phyloP scores from a whole-genome alignment of 306 rosid genomes.

The Rosa rugosa region DNA sequence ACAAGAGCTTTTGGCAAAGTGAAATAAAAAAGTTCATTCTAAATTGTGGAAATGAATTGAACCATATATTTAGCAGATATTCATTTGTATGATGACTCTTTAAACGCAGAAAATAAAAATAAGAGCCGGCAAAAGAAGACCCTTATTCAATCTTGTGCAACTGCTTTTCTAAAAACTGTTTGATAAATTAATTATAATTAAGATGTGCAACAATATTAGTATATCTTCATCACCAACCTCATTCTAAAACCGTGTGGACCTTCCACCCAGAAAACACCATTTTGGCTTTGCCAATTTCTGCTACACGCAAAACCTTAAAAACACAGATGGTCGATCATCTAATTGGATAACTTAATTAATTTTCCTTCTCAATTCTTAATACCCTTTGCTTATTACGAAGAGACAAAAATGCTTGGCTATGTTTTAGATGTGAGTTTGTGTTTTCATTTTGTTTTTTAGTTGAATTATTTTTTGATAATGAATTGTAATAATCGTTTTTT shows the following conservation, averaged over 20 bases:
- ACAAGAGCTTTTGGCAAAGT: not conserved
- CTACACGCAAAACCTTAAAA: not conserved
- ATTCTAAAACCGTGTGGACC: slow-evolving; percentile 4
- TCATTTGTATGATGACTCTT: not conserved
- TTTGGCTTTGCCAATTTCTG: not conserved
- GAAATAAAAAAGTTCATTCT: not conserved
- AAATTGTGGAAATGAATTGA: not conserved
- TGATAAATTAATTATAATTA: not conserved
- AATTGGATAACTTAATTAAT: not conserved
- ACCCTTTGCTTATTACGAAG: not conserved
- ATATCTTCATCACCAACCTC: not conserved
- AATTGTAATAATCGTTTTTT: not conserved
- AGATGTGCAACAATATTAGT: not conserved
- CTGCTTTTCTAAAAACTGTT: not conserved
- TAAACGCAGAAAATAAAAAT: not conserved
- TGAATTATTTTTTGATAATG: not conserved
- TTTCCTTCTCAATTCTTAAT: not conserved
- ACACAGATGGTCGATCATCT: not conserved
- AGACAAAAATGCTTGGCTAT: not conserved
- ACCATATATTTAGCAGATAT: not conserved
- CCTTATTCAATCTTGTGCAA: slow-evolving; percentile 1
- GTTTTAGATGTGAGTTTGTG: not conserved
- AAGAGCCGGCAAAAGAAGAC: slow-evolving; percentile 1
- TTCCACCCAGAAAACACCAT: not conserved
- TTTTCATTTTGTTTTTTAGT: not conserved